These are phyloP conservation scores for Hippophae tibetana DNA, from an alignment of 306 rosid genomes.

Conservation along the genomic window DNA sequence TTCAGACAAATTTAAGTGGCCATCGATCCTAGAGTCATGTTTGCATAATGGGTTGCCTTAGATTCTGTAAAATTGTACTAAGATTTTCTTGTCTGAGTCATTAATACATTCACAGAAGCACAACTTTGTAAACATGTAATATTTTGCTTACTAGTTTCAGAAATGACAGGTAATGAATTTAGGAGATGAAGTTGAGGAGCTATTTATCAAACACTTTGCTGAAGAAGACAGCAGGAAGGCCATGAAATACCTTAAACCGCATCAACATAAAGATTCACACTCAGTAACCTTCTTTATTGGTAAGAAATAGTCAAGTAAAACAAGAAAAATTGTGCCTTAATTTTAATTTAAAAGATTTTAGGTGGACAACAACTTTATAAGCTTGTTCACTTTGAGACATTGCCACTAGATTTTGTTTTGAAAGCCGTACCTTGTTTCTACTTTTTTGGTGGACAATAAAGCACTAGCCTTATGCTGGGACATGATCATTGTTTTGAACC, in stretches of 20 bases:
- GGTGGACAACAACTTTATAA: constrained; percentile 23
- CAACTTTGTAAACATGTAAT: constrained; percentile 11
- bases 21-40: constrained; percentile 38
- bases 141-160: constrained; percentile 22
- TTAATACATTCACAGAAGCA: background rate
- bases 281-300: constrained; percentile 84
- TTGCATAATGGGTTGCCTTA: constrained; percentile 28
- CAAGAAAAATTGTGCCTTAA: background rate
- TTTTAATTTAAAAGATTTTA: constrained; percentile 10
- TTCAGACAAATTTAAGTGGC: constrained; percentile 68
- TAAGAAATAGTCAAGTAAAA: constrained; percentile 19
- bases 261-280: constrained; percentile 71
- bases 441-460: constrained; percentile 32
- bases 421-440: background rate
- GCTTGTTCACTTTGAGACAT: constrained; percentile 34
- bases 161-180: constrained; percentile 61
- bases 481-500: constrained; percentile 19
- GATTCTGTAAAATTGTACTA: constrained; percentile 19
- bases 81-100: constrained; percentile 60
- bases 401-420: constrained; percentile 39
- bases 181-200: constrained; percentile 79
- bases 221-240: constrained; percentile 77
- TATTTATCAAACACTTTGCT: constrained; percentile 57
- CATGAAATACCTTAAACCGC: constrained; percentile 91
- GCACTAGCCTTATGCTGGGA: constrained; percentile 35